These are phyloP conservation scores for Colletotrichum orbiculare DNA, from an alignment of 2,329 filamentous ascomycete species.

Conservation along the genomic window DNA sequence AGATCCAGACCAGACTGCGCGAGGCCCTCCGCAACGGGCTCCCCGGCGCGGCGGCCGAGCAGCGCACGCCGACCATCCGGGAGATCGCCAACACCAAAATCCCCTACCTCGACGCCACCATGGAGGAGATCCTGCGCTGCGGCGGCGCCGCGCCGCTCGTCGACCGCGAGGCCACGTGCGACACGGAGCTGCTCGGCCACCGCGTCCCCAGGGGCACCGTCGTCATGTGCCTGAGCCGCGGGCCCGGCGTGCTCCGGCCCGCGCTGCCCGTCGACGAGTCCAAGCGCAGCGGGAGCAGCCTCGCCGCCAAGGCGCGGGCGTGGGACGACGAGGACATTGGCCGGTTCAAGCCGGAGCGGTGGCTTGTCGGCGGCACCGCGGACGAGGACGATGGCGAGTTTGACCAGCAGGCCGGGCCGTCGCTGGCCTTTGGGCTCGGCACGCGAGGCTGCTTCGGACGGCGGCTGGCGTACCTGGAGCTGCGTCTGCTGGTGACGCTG, in stretches of 20 bases:
- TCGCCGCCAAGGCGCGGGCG: conserved; percentile 40
- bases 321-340: conserved; percentile 47
- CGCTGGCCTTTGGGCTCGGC: conserved; percentile 49
- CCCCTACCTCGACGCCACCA: conserved; percentile 50
- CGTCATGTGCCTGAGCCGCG: conserved; percentile 42
- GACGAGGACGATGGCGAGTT: conserved; percentile 39
- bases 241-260: conserved; percentile 44
- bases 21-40: conserved; percentile 10
- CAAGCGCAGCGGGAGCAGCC: conserved; percentile 40
- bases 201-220: conserved; percentile 48
- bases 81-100: conserved; percentile 44
- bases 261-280: conserved; percentile 43
- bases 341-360: conserved; percentile 51
- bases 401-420: conserved; percentile 48
- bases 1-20: conserved; percentile 18
- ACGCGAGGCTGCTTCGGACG: conserved; percentile 52
- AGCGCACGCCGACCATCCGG: conserved; percentile 42
- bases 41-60: conserved; percentile 35
- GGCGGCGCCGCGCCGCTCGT: conserved; percentile 44
- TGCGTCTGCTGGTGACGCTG: conserved; percentile 49
- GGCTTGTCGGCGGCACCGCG: conserved; percentile 41
- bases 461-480: conserved; percentile 48
- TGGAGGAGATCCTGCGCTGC: conserved; percentile 51
- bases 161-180: conserved; percentile 43
- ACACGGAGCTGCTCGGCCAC: conserved; percentile 48